Evolutionary conservation across 768 basidiomycete species (phyloP).

Genomic region (Boletus rufocinnamomeus): DNA sequence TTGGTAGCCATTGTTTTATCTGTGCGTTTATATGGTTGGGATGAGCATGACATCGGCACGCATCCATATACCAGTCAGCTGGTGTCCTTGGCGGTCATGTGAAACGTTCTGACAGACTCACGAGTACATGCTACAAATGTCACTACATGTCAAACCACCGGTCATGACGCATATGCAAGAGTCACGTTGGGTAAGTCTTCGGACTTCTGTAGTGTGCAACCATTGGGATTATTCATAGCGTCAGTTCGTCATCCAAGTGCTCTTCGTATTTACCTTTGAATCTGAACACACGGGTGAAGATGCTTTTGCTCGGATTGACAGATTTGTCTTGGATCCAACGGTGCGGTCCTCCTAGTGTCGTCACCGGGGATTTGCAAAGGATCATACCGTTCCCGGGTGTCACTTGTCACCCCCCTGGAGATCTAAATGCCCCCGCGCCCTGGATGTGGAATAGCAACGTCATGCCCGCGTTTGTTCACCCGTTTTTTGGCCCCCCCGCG

Average conservation of each 20-base stretch:
- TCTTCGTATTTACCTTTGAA: not conserved
- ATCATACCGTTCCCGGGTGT: not conserved
- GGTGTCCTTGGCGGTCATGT: not conserved
- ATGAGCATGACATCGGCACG: not conserved
- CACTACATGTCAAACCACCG: not conserved
- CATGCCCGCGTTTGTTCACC: not conserved
- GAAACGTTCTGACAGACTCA: not conserved
- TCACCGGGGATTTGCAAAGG: not conserved
- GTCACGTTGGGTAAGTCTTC: not conserved
- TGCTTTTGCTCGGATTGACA: not conserved
- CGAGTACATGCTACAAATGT: too few species aligned
- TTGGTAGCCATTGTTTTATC: not conserved
- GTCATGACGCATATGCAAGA: not conserved
- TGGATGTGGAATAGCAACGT: not conserved
- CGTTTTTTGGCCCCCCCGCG: not conserved
- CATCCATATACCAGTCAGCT: not conserved
- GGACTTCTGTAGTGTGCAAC: not conserved
- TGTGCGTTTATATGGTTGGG: not conserved
- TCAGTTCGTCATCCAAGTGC: not conserved
- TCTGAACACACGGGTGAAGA: not conserved
- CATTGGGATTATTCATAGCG: not conserved
- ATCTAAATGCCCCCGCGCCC: not conserved
- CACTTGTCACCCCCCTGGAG: not conserved
- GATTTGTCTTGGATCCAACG: not conserved
- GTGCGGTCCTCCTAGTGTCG: not conserved